Base-by-base conservation (phyloP, 1,139 yeast species). In the Candida pseudoviswanathii region DNA sequence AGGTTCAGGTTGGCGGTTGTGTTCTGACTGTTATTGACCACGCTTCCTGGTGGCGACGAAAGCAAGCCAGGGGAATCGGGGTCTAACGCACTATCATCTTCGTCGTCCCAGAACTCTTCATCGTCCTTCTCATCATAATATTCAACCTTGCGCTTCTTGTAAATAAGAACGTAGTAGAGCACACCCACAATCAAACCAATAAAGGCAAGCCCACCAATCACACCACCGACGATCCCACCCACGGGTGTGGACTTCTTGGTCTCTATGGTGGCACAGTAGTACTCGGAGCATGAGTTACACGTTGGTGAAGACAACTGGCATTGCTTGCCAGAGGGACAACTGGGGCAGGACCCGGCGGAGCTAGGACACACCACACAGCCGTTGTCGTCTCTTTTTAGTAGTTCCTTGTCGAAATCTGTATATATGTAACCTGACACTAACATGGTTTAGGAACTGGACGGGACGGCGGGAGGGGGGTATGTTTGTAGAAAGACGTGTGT, bases 211-310 rank as follows among this genome's bases (percentile, higher is more conserved):
- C 81, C 82, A 8, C 85, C 88, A 2, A 80, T 73, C 1, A 82
- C 82, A 27, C 89, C 89, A 4, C 89, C 91, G 0, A 83, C 82
- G 2, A 85, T 78, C 2, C 83, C 88, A 21, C 89, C 89, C 9
- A 70, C 58, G 2, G 71, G 68, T 6, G 65, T 40, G 21, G 58
- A 45, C 5, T 56, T 41, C 5, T 49, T 46, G 22, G 48, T 41
- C 3, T 43, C 37, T 21, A 56, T 60, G 1, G 62, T 60, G 2
- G 69, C 66, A 64, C 92, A 86, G 55, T 74, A 75, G n/a, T 78
- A 75, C 16, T 66, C 62, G 0, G 91, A 80, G 65, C 95, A 87
- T 48, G 68, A 51, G 7, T 63, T 47, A 60, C 92, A 85, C 1
- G 89, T 78, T 49, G 77, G 81, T 1, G 80, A 65, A 1, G 81